These are phyloP conservation scores for Ganoderma lucidum DNA, from an alignment of 1,284 basidiomycete species.

Conservation along the genomic window DNA sequence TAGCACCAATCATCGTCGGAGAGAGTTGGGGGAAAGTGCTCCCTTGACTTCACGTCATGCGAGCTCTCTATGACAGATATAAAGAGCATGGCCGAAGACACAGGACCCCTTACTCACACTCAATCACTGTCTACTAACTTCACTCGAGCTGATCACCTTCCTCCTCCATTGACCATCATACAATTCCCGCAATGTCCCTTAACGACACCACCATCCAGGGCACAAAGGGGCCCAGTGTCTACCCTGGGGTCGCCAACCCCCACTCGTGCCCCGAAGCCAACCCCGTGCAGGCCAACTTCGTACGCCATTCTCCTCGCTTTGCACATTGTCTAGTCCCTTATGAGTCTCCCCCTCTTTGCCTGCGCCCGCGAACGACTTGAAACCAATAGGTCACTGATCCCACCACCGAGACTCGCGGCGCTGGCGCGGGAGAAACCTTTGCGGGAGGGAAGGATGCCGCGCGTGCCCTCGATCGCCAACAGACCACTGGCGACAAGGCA, in stretches of 20 bases:
- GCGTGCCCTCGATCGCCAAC: slow-evolving; percentile 43
- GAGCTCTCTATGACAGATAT: not conserved
- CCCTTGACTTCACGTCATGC: slow-evolving; percentile 2
- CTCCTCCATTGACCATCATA: not conserved
- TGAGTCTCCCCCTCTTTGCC: not conserved
- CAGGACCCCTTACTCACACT: not conserved
- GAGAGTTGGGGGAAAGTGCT: not conserved
- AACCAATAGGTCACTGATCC: slow-evolving; percentile 49
- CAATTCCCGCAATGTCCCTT: slow-evolving; percentile 37
- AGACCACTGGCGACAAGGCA: slow-evolving; percentile 30
- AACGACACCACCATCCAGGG: slow-evolving; percentile 45
- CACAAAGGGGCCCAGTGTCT: slow-evolving; percentile 46
- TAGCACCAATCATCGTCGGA: not conserved
- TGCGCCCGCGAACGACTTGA: not conserved
- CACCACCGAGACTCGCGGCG: slow-evolving; percentile 47
- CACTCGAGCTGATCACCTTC: not conserved
- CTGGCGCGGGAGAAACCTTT: slow-evolving; percentile 51
- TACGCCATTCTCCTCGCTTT: slow-evolving; percentile 36
- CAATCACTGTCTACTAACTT: not conserved
- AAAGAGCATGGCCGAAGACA: not conserved
- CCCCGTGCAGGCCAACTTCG: slow-evolving; percentile 52
- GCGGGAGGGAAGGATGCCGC: slow-evolving; percentile 46
- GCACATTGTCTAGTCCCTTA: not conserved
- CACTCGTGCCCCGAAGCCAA: slow-evolving; percentile 48
- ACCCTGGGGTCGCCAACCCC: slow-evolving; percentile 57